Base-by-base conservation (phyloP, 2,329 filamentous ascomycete genomes). In the Chrysoporthe puriensis region DNA sequence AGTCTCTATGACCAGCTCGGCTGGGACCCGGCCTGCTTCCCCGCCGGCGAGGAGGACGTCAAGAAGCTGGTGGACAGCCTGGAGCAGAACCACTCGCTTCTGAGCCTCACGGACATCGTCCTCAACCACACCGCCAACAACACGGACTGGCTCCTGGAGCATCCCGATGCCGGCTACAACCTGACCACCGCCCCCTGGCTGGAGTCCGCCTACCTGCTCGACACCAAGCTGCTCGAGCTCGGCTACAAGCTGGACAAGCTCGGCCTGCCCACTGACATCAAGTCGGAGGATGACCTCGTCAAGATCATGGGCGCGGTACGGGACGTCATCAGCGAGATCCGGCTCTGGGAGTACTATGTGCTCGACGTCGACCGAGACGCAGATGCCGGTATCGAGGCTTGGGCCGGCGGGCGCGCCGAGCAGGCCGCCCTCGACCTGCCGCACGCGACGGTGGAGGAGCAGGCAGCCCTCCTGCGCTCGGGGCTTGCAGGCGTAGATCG, bases 121-220 rank as follows among this genome's bases (percentile, higher is more conserved):
- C 94, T 96, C 84, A 99, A 99, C 76, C 96, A 99, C 81, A 99
- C 96, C 4, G 95, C 96, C 7, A 88, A 97, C 82, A 98, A 98
- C 80, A 96, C 92, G 79, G 88, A 91, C 74, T 99, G 96, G 96
- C 86, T 99, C 13, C 86, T 96, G 76, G 91, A 96, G 69, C 95
- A 99, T 75, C 96, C 96, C 0, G 96, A 99, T 73, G 91, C 94
- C 57, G 96, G 96, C 18, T 99, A 99, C 84, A 99, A 96, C 77
- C 83, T 97, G 71, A 89, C 90, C 52, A 98, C 95, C 0, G 94
- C 96, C 0, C 96, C 96, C 0, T 91, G 89, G 87, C 79, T 91
- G 16, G 85, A 90, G 74, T 84, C 88, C 11, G 89, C 89, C 2
- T 88, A 86, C 72, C 78, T 88, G 63, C 82, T 90, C 4, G 88